Evolutionary conservation across 352 stramenopile genomes (phyloP).

Genomic region (Phytophthora constricta): DNA sequence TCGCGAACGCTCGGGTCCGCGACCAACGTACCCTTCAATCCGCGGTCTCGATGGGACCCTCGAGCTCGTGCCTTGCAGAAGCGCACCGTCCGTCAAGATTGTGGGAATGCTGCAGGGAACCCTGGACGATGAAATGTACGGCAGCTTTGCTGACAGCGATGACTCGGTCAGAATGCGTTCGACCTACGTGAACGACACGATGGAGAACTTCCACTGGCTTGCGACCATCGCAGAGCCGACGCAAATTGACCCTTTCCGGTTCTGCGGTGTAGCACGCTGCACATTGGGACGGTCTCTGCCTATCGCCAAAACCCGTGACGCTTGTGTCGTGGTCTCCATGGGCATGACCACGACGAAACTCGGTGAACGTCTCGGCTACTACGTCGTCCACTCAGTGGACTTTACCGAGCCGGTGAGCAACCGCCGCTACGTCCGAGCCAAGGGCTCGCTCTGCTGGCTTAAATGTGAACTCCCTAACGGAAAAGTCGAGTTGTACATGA

Average conservation of each 20-base stretch:
- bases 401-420: constrained; percentile 43
- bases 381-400: constrained; percentile 57
- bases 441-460: constrained; percentile 49
- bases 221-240: constrained; percentile 47
- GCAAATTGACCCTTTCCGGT: constrained; percentile 59
- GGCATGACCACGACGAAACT: constrained; percentile 47
- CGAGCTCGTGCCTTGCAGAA: constrained; percentile 34
- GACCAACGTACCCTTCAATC: constrained; percentile 45
- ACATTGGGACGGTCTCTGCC: constrained; percentile 37
- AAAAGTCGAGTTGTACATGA: constrained; percentile 52
- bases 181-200: constrained; percentile 33
- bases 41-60: constrained; percentile 33
- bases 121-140: constrained; percentile 59
- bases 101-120: constrained; percentile 47
- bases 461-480: constrained; percentile 43
- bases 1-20: constrained; percentile 32
- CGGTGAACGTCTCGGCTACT: constrained; percentile 58
- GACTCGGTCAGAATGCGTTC: constrained; percentile 41
- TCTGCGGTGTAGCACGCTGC: constrained; percentile 55
- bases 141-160: constrained; percentile 55
- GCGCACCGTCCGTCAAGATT: constrained; percentile 41
- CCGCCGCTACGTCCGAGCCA: constrained; percentile 40
- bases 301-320: constrained; percentile 50
- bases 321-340: constrained; percentile 46
- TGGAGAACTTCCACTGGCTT: constrained; percentile 52